Evolutionary conservation across 805 yeast species (phyloP), one percentile per base, ranked within the genome.

Genomic region (Soucietia sequanensis): DNA sequence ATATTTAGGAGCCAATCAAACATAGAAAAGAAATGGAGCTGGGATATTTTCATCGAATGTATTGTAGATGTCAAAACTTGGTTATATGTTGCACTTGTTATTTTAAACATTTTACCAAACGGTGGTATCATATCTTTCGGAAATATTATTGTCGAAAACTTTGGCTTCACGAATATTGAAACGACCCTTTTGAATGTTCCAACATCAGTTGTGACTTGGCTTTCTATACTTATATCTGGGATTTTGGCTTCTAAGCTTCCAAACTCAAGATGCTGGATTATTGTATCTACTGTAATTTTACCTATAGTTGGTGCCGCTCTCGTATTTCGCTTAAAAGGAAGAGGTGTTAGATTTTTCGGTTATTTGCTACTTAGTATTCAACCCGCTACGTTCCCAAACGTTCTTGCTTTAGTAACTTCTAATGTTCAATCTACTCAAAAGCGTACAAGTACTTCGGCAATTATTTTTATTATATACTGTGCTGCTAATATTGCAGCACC

Each of bases 41-140:
- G 34, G 45, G 41, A 60, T 20, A 75, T 69, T 41, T 42, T 68
- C 17, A 46, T 38, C 7, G 72, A 56, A 52, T 60, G 70, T 43
- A 30, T 63, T 50, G 29, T 50, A 39, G 60, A 56, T 60, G 48
- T 54, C 47, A 48, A 57, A 51, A 55, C 71, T 45, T 49, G 69
- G 69, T 23, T 45, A 42, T 58, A 38, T 58, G 60, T 44, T 47
- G 53, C 45, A 27, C 56, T 40, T 33, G 62, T 53, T 23, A 47
- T 46, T 8, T 37, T 42, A 8, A 38, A 37, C 11, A 49, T 58
- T 36, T 54, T 64, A 34, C 68, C 69, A 10, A 62, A 61, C 39
- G 69, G 69, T 12, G 68, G 65, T 5, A 36, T 54, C 15, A 61
- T 68, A 18, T 60, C 54, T 47, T 48, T 65, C 45, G 56, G 68